Evolutionary conservation across 805 yeast species (phyloP).

Genomic region (Candida michaelii): DNA sequence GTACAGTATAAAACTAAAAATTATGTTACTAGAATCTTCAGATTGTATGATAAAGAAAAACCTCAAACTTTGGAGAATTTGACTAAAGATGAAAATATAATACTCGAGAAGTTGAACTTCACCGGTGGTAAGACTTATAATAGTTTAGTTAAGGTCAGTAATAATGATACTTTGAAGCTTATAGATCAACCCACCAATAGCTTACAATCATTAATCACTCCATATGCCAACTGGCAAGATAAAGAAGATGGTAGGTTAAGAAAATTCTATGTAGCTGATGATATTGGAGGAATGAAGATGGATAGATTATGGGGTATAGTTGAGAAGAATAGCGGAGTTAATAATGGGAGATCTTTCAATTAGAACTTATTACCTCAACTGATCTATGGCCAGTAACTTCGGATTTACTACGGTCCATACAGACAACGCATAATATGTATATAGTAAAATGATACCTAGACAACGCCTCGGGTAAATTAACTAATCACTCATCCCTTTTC

Average conservation of each 20-base stretch:
- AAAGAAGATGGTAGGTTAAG: conserved; percentile 32
- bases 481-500: not conserved
- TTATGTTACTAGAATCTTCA: conserved; percentile 68
- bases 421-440: no score
- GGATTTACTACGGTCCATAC: no score
- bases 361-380: not conserved
- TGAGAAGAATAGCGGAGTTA: conserved; percentile 62
- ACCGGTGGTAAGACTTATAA: conserved; percentile 69
- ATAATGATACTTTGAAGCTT: conserved; percentile 37
- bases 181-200: conserved; percentile 15
- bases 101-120: conserved; percentile 65
- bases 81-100: conserved; percentile 58
- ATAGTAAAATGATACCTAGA: not conserved
- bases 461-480: no score
- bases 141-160: conserved; percentile 51
- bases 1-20: conserved; percentile 56
- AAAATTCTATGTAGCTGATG: conserved; percentile 62
- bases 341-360: conserved; percentile 57
- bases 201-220: conserved; percentile 15
- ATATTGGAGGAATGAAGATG: conserved; percentile 80
- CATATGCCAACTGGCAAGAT: conserved; percentile 41
- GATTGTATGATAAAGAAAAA: conserved; percentile 62
- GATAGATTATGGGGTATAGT: conserved; percentile 84
- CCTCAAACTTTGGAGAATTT: conserved; percentile 67
- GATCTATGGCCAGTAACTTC: not conserved